Evolutionary conservation across 768 basidiomycete genomes (phyloP).

Genomic region (Lactarius hatsudake): DNA sequence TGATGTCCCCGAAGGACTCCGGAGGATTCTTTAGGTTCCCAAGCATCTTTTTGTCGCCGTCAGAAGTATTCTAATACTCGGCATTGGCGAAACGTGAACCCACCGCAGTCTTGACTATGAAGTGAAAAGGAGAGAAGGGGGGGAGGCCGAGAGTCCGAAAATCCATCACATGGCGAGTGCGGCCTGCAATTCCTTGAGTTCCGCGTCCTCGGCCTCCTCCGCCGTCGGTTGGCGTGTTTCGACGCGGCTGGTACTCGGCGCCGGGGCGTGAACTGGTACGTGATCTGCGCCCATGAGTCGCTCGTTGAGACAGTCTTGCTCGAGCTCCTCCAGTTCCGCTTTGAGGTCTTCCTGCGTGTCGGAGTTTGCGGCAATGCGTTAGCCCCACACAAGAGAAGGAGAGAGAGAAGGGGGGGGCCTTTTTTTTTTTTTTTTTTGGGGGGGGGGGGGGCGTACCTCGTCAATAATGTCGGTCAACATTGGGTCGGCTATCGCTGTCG

Average conservation of each 20-base stretch:
- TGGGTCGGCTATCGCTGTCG: slow-evolving; percentile 80
- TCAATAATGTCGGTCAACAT: slow-evolving; percentile 61
- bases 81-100: slow-evolving; percentile 27
- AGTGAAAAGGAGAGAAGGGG: not conserved
- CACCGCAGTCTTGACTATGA: slow-evolving; percentile 66
- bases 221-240: slow-evolving; percentile 41
- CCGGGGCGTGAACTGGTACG: slow-evolving; percentile 83
- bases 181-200: slow-evolving; percentile 87
- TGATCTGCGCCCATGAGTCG: slow-evolving; percentile 83
- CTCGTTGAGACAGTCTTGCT: slow-evolving; percentile 85
- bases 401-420: too few species aligned
- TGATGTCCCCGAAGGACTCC: slow-evolving; percentile 82
- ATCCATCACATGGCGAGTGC: slow-evolving; percentile 61
- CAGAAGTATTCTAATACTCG: slow-evolving; percentile 8
- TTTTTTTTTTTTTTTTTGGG: too few species aligned
- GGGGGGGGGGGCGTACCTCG: slow-evolving; percentile 55
- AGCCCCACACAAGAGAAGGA: not conserved
- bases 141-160: not conserved
- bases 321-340: slow-evolving; percentile 79
- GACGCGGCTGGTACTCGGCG: slow-evolving; percentile 45
- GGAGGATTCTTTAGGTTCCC: slow-evolving; percentile 79
- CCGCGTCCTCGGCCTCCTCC: slow-evolving; percentile 90
- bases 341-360: slow-evolving; percentile 68
- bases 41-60: slow-evolving; percentile 57
- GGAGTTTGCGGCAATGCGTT: slow-evolving; percentile 7